A percentile compares a stretch with the other conserved stretches of the same genome.
Conservation (phyloP, 805 yeast genomes). For the Metschnikowia kofuensis region DNA sequence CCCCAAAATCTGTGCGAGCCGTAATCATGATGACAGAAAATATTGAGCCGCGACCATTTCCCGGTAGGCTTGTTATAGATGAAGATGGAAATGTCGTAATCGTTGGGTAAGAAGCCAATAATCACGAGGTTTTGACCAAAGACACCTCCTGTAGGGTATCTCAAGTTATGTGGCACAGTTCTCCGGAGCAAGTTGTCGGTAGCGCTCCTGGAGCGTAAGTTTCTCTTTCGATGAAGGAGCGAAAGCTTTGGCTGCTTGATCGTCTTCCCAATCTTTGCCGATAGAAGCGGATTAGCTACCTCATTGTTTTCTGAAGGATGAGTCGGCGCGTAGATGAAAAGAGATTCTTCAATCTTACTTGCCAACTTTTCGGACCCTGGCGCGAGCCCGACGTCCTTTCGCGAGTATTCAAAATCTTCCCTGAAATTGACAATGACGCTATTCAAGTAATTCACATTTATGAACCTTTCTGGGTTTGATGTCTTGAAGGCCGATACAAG, state of each 20-base stretch:
- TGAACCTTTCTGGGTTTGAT: slow-evolving; percentile 4
- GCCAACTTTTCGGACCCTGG: neutral
- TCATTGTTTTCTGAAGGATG: slow-evolving; percentile 9
- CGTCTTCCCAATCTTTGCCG: slow-evolving; percentile 34
- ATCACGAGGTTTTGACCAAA: slow-evolving; percentile 67
- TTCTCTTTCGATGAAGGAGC: slow-evolving; percentile 28
- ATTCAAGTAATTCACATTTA: slow-evolving; percentile 31
- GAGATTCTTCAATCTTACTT: slow-evolving; percentile 20
- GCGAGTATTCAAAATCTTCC: slow-evolving; percentile 21
- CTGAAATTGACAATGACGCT: slow-evolving; percentile 33
- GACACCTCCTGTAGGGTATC: slow-evolving; percentile 56
- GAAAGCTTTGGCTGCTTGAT: slow-evolving; percentile 31
- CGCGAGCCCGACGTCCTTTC: neutral
- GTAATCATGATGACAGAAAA: slow-evolving; percentile 49
- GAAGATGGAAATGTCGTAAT: slow-evolving; percentile 46
- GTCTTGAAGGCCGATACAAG: neutral
- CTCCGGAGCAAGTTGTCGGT: slow-evolving; percentile 7
- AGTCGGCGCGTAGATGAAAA: slow-evolving; percentile 36
- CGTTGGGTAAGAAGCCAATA: slow-evolving; percentile 54
- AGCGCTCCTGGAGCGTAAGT: neutral
- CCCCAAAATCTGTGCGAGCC: slow-evolving; percentile 63
- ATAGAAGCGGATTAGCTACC: slow-evolving; percentile 29
- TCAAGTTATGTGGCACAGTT: slow-evolving; percentile 46
- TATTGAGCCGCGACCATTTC: slow-evolving; percentile 63
- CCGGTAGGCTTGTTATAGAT: slow-evolving; percentile 52